These are phyloP conservation scores for Boletus rubescentipes DNA, from an alignment of 768 basidiomycete genomes.

Conservation along the genomic window DNA sequence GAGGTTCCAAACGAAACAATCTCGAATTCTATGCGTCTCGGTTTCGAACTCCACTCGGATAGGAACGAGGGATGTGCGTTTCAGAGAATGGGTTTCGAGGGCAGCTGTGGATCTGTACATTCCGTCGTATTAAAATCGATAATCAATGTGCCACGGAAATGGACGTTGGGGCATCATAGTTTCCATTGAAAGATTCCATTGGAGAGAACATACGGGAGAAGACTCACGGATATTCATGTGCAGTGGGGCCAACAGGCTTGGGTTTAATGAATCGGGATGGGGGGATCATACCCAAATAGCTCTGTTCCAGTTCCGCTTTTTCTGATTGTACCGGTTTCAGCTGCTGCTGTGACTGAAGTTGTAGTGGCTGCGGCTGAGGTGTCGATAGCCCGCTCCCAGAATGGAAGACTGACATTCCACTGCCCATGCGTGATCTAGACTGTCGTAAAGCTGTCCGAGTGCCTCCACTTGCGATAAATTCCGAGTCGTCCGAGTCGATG, in stretches of 20 bases:
- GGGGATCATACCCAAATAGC: conserved; percentile 84
- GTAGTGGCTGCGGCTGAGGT: conserved; percentile 31
- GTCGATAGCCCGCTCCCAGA: conserved; percentile 43
- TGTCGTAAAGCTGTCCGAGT: conserved; percentile 57
- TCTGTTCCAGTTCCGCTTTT: conserved; percentile 75
- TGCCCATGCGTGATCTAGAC: conserved; percentile 41
- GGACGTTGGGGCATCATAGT: conserved; percentile 9
- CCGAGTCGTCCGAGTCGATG: conserved; percentile 81
- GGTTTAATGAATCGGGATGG: conserved; percentile 75
- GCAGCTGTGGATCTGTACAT: conserved; percentile 57
- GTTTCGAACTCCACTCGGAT: conserved; percentile 96
- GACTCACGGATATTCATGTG: conserved; percentile 76
- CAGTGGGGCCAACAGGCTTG: conserved; percentile 54
- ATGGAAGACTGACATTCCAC: conserved; percentile 56
- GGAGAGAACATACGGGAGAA: conserved; percentile 5
- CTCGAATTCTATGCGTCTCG: conserved; percentile 86
- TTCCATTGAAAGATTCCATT: background rate
- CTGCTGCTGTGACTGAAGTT: conserved; percentile 18
- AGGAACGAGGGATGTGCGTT: conserved; percentile 66
- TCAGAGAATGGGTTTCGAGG: conserved; percentile 60
- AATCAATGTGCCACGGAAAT: conserved; percentile 19
- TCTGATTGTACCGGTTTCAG: conserved; percentile 31
- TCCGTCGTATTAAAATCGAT: conserved; percentile 17
- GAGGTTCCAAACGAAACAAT: conserved; percentile 95
- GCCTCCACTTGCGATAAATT: conserved; percentile 68